Percentiles rank a stretch among this genome's conserved stretches.
These are phyloP conservation scores for Suillus placidus DNA, from an alignment of 768 basidiomycete genomes.

Conservation along the genomic window DNA sequence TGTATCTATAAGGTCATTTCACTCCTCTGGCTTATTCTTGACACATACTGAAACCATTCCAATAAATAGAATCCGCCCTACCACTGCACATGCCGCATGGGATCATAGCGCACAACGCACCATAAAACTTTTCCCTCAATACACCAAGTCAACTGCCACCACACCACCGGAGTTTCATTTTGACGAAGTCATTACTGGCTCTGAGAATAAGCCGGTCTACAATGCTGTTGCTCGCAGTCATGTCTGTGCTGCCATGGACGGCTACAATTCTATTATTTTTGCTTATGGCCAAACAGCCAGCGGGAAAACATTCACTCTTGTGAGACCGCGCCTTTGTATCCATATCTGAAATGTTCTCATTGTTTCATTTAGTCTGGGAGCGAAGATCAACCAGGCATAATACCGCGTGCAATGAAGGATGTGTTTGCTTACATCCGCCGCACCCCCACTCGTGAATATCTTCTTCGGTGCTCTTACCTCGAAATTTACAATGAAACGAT, in stretches of 20 bases:
- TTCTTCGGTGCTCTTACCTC: constrained; percentile 94
- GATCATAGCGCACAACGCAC: constrained; percentile 44
- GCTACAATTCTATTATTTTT: constrained; percentile 95
- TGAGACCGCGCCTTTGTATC: constrained; percentile 24
- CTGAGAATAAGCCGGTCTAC: constrained; percentile 80
- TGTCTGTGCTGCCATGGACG: constrained; percentile 92
- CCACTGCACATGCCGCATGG: constrained; percentile 58
- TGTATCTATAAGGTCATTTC: constrained; percentile 71
- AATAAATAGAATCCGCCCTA: constrained; percentile 62
- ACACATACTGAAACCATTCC: background rate
- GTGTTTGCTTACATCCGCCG: constrained; percentile 83
- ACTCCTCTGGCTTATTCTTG: constrained; percentile 11
- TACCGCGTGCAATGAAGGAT: constrained; percentile 90
- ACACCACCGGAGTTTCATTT: constrained; percentile 60
- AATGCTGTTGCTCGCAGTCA: constrained; percentile 75
- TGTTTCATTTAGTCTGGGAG: constrained; percentile 57
- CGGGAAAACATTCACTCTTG: constrained; percentile 74
- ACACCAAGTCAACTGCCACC: constrained; percentile 48
- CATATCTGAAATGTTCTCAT: constrained; percentile 33
- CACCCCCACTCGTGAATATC: constrained; percentile 82
- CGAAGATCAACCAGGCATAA: constrained; percentile 89
- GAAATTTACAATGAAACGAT: constrained; percentile 97
- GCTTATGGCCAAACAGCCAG: constrained; percentile 91
- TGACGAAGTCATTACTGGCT: constrained; percentile 76
- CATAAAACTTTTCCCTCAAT: constrained; percentile 63